A percentile compares a stretch with the other conserved stretches of the same genome.
Conservation (phyloP, 2,329 filamentous ascomycete genomes). For the Davidsoniella neocaledoniae region DNA sequence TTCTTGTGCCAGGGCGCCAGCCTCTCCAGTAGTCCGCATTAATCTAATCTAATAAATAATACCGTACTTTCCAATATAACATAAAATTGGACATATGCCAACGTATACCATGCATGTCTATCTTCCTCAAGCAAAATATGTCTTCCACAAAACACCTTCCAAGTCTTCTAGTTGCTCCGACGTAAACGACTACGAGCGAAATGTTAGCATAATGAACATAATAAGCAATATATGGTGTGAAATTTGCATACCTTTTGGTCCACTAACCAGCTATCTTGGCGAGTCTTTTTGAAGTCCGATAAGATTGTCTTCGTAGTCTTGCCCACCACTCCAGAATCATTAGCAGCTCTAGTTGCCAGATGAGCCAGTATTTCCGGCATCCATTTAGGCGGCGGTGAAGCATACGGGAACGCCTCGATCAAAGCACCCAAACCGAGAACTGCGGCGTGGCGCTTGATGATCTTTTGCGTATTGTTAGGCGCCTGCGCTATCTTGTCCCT, state of each 20-base stretch:
- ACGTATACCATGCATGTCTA: neutral
- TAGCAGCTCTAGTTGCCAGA: conserved; percentile 69
- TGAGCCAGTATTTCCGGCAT: conserved; percentile 83
- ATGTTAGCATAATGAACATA: conserved; percentile 14
- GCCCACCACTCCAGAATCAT: conserved; percentile 79
- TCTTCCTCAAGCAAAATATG: conserved; percentile 67
- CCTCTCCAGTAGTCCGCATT: neutral
- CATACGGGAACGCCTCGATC: conserved; percentile 91
- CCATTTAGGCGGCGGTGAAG: conserved; percentile 80
- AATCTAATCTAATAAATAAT: too few species aligned
- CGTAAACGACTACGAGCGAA: conserved; percentile 51
- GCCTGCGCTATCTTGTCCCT: neutral
- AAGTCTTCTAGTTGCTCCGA: conserved; percentile 86
- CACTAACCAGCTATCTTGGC: conserved; percentile 95
- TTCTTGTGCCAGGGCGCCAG: conserved; percentile 12
- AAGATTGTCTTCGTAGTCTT: conserved; percentile 90
- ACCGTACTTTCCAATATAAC: too few species aligned
- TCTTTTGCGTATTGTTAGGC: conserved; percentile 38
- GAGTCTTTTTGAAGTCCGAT: conserved; percentile 97
- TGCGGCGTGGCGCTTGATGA: conserved; percentile 73
- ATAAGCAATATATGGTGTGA: neutral
- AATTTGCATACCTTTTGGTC: conserved; percentile 70
- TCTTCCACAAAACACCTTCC: conserved; percentile 97
- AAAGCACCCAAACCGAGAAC: conserved; percentile 81
- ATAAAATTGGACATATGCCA: too few species aligned